Evolutionary conservation across 306 rosid species (phyloP).

Genomic region (Vigna unguiculata): DNA sequence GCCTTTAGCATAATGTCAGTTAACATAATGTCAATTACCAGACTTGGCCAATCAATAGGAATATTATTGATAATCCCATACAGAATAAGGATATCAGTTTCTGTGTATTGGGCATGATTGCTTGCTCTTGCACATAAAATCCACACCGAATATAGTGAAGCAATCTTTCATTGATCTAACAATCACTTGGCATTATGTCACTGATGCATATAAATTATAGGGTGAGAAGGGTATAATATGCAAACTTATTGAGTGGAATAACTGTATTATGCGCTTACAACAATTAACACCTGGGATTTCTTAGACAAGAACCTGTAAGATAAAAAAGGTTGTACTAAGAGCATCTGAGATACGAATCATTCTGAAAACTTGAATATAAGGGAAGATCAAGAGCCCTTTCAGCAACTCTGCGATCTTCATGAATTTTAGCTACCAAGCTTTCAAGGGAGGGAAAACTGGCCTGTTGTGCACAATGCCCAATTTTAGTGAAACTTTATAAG

Average conservation of each 20-base stretch:
- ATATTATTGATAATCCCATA: no score
- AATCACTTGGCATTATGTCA: not conserved
- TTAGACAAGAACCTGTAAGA: not conserved
- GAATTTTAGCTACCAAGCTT: slow-evolving; percentile 79
- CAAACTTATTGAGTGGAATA: slow-evolving; percentile 25
- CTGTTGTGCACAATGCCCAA: slow-evolving; percentile 51
- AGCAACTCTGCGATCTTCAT: slow-evolving; percentile 72
- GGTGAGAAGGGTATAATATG: not conserved
- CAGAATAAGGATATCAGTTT: no score
- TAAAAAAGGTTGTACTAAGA: slow-evolving; percentile 23
- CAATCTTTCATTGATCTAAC: no score
- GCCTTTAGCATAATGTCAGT: no score
- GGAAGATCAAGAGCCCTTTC: slow-evolving; percentile 93
- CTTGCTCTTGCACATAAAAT: no score
- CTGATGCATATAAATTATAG: slow-evolving; percentile 12
- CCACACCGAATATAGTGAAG: no score
- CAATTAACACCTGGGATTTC: slow-evolving; percentile 1
- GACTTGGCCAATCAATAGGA: no score
- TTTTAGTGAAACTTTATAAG: slow-evolving; percentile 42
- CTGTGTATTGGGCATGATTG: no score
- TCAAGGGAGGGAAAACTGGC: slow-evolving; percentile 82
- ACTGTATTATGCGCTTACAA: not conserved
- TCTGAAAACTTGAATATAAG: slow-evolving; percentile 66
- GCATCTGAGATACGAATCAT: slow-evolving; percentile 64
- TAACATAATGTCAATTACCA: no score